phyloP scores from a whole-genome alignment of 2,329 filamentous ascomycete species.

The Colletotrichum simmondsii region DNA sequence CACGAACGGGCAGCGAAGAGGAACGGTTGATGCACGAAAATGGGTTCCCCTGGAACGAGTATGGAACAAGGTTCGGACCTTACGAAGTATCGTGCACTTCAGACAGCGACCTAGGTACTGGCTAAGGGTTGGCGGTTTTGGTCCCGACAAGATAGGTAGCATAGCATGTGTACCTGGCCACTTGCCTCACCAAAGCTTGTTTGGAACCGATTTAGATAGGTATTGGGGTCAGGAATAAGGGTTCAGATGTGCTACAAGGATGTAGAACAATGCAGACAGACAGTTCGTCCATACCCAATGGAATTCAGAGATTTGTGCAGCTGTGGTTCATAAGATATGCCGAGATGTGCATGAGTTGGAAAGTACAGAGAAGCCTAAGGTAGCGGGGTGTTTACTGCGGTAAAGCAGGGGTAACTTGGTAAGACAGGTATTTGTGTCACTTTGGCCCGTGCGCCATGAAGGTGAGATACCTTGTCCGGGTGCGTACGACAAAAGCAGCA shows the following conservation, averaged over 20 bases:
- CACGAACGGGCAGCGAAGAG: not conserved
- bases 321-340: conserved; percentile 21
- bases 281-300: not conserved
- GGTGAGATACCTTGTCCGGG: conserved; percentile 5
- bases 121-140: not conserved
- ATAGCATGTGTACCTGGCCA: not conserved
- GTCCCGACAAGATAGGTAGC: not conserved
- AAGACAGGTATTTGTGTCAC: conserved; percentile 23
- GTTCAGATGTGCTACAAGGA: not conserved
- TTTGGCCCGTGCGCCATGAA: conserved; percentile 12
- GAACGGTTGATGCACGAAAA: not conserved
- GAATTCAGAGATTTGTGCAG: not conserved
- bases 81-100: too few relatives aligned
- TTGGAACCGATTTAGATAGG: not conserved
- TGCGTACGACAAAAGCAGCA: conserved; percentile 15
- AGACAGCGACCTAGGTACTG: not conserved
- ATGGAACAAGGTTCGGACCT: not conserved
- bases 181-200: not conserved
- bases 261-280: not conserved
- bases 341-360: conserved; percentile 21
- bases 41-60: not conserved
- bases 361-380: not conserved
- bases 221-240: not conserved
- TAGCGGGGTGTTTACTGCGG: conserved; percentile 2
- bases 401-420: conserved; percentile 28